Conservation (phyloP, 1,139 yeast genomes). For the Protomyces gravidus region DNA sequence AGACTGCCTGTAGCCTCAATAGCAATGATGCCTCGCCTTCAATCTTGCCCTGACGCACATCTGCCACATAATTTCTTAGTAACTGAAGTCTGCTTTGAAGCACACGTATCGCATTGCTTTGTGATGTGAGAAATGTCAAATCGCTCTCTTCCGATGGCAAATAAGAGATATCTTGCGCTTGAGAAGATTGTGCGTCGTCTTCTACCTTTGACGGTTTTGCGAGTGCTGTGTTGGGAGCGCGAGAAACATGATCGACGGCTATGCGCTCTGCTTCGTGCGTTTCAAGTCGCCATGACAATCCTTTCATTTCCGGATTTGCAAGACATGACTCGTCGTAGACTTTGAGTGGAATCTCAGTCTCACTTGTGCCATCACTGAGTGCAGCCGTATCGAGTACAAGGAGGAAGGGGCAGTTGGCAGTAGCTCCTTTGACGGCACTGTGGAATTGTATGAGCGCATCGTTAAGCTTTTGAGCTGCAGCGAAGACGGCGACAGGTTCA, state of each 20-base stretch:
- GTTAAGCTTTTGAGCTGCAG: neutral
- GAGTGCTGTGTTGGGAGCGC: neutral
- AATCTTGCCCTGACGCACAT: neutral
- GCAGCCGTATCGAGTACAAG: neutral
- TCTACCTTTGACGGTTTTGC: neutral
- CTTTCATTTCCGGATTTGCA: neutral
- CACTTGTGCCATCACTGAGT: neutral
- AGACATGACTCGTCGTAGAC: neutral
- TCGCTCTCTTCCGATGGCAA: neutral
- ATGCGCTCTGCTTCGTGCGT: slow-evolving; percentile 22
- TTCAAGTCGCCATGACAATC: slow-evolving; percentile 6
- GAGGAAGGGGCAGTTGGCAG: neutral
- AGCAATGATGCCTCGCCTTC: neutral
- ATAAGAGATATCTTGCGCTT: neutral
- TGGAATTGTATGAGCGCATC: neutral
- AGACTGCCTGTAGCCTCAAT: slow-evolving; percentile 4
- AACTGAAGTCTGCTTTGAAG: neutral
- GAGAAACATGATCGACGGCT: slow-evolving; percentile 22
- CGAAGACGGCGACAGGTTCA: slow-evolving; percentile 4
- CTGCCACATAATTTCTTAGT: slow-evolving; percentile 9
- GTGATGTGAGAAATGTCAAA: slow-evolving; percentile 1
- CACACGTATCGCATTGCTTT: slow-evolving; percentile 16
- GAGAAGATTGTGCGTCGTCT: too few relatives aligned
- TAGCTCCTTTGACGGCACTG: neutral
- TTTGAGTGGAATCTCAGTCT: slow-evolving; percentile 9